These are phyloP conservation scores for Tephrocybe sp. DNA, from an alignment of 768 basidiomycete species.

Conservation along the genomic window DNA sequence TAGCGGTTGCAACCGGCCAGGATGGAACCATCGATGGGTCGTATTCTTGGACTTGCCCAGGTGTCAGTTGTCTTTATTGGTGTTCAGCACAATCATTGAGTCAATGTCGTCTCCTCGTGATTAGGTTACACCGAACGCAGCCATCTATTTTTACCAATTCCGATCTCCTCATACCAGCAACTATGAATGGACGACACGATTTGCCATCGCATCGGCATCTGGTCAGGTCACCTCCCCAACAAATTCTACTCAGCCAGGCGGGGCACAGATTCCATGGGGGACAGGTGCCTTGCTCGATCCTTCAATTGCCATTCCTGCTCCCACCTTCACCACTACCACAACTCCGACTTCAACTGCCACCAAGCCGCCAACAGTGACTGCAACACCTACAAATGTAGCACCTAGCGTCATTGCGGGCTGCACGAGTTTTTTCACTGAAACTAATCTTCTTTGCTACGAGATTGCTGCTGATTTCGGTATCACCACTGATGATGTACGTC, in stretches of 20 bases:
- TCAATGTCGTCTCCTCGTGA: not conserved
- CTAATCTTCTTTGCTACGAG: slow-evolving; percentile 6
- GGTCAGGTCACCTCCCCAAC: slow-evolving; percentile 46
- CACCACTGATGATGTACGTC: slow-evolving; percentile 5
- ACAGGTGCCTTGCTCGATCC: slow-evolving; percentile 52
- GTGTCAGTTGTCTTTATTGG: slow-evolving; percentile 27
- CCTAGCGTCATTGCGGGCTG: slow-evolving; percentile 6
- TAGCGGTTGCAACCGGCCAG: slow-evolving; percentile 57
- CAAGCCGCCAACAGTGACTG: slow-evolving; percentile 2
- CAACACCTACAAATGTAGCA: slow-evolving; percentile 2
- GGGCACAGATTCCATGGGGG: slow-evolving; percentile 64
- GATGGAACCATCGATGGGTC: slow-evolving; percentile 57
- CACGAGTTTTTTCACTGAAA: slow-evolving; percentile 10
- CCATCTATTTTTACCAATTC: slow-evolving; percentile 84
- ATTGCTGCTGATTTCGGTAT: slow-evolving; percentile 8
- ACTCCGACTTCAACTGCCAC: not conserved
- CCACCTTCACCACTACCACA: slow-evolving; percentile 12
- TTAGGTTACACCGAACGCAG: slow-evolving; percentile 59
- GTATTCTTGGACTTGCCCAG: slow-evolving; percentile 60
- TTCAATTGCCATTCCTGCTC: slow-evolving; percentile 33
- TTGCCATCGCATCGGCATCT: slow-evolving; percentile 57
- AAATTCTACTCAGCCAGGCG: slow-evolving; percentile 49
- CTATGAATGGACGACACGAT: slow-evolving; percentile 71
- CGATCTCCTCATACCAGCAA: slow-evolving; percentile 36
- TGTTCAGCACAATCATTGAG: not conserved